Evolutionary conservation across 2,329 filamentous ascomycete species (phyloP).

Genomic region (Aspergillus sp.): DNA sequence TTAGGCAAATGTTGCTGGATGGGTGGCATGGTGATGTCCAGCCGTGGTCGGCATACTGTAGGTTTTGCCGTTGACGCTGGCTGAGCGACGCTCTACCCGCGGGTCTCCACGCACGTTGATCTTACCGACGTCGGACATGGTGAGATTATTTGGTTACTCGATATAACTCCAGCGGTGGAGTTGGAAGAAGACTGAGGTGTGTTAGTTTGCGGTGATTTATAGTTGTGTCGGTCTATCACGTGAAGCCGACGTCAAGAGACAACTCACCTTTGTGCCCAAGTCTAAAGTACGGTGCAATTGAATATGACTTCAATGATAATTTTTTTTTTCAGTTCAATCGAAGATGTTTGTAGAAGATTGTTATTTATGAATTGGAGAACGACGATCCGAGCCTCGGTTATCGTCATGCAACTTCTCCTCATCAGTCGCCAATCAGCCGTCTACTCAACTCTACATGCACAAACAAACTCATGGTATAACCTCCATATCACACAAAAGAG

Average conservation of each 20-base stretch:
- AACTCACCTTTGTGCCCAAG: neutral
- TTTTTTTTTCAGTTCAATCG: neutral
- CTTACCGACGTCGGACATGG: constrained; percentile 57
- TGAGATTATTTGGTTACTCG: neutral
- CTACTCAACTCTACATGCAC: neutral
- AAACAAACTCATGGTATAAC: neutral
- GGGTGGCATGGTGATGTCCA: neutral
- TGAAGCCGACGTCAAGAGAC: neutral
- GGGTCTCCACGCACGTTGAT: constrained; percentile 63
- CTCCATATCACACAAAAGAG: neutral
- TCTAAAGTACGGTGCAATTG: neutral
- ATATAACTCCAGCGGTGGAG: neutral
- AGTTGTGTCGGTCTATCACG: neutral
- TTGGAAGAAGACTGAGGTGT: neutral
- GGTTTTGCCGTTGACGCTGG: constrained; percentile 64
- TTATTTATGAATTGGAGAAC: neutral
- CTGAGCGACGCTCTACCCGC: constrained; percentile 63
- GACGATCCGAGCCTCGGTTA: neutral
- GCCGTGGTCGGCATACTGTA: constrained; percentile 54
- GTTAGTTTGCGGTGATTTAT: neutral
- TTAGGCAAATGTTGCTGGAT: constrained; percentile 5
- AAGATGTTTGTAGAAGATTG: neutral
- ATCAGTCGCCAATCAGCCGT: neutral
- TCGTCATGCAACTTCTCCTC: neutral
- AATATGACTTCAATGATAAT: neutral